Evolutionary conservation across 306 rosid species (phyloP), one percentile per base, ranked within the genome.

Genomic region (Acacia confusa): DNA sequence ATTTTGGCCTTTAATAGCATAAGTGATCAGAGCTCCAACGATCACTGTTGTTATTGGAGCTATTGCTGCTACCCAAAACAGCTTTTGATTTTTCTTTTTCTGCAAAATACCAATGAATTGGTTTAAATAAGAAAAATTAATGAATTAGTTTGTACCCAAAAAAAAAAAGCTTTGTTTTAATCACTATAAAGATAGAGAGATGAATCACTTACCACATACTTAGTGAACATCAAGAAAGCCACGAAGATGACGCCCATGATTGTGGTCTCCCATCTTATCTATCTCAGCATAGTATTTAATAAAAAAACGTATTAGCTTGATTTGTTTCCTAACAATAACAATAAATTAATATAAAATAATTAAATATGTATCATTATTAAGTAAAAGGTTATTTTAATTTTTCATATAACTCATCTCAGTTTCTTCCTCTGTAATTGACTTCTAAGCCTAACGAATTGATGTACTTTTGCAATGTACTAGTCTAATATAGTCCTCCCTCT

Each of bases 51-150:
- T 64, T 86, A 95, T 90, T 25, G 98, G 97, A 80, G 89, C 86
- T 75, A 95, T 87, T 0, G 98, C 98, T 6, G 95, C 85, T 6
- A 92, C 92, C 97, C 94, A 92, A 83, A 95, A 95, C 27, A 95
- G 88, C 81, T 92, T 88, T 53, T 91, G 92, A 5, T 74, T 92
- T 74, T 6, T 90, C 9, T 72, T 43, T 78, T 84, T 91, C 98
- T 95, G 91, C 70, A 78, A 79, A 45, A 47, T 82, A 70, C 75
- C 10, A 41, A 20, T 17, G 17, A n/a, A 61, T 4, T 27, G 1
- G n/a, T n/a, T 53, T 53, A 24, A 53, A 2, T 7, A 53, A 20
- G 25, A 0, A 53, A 53, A 53, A 53, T n/a, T 20, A 53, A n/a
- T 53, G 1, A 52, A 52, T 52, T 52, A 16, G 2, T 19, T 19